These are phyloP conservation scores for Alternaria sp. DNA, from an alignment of 2,329 filamentous ascomycete genomes.

Conservation along the genomic window DNA sequence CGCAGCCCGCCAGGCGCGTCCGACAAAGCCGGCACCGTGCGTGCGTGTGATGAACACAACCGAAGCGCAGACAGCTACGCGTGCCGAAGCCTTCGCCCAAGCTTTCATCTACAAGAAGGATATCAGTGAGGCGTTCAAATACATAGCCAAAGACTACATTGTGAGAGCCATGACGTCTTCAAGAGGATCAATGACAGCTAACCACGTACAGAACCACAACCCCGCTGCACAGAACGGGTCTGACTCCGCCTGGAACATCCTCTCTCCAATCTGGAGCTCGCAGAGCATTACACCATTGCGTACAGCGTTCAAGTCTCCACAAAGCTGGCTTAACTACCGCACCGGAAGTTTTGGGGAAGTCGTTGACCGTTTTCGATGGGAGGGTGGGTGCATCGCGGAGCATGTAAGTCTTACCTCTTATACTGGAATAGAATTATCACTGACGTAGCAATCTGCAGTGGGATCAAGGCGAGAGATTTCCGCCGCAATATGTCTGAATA, in stretches of 20 bases:
- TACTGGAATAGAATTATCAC: background rate
- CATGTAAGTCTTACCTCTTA: constrained; percentile 29
- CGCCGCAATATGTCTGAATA: background rate
- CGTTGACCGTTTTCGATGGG: constrained; percentile 41
- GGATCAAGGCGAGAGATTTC: constrained; percentile 35
- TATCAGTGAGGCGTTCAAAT: constrained; percentile 38
- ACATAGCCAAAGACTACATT: constrained; percentile 35
- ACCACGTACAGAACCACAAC: constrained; percentile 36
- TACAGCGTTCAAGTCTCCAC: constrained; percentile 25
- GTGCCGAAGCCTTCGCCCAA: constrained; percentile 29
- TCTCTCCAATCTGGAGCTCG: constrained; percentile 30
- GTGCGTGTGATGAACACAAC: constrained; percentile 20
- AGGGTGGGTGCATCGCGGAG: constrained; percentile 40
- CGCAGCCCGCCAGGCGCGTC: constrained; percentile 16
- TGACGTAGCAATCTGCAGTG: constrained; percentile 20
- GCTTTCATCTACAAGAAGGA: constrained; percentile 39
- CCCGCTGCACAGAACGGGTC: constrained; percentile 35
- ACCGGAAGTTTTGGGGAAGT: constrained; percentile 26
- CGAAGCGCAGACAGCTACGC: constrained; percentile 16
- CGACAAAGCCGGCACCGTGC: constrained; percentile 35
- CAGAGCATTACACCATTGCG: constrained; percentile 31
- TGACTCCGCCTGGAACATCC: constrained; percentile 35
- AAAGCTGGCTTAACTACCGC: constrained; percentile 38
- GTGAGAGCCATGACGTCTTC: constrained; percentile 11
- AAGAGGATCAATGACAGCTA: background rate